Conservation (phyloP, 768 basidiomycete genomes). For the Termitomyces eurrhizus region DNA sequence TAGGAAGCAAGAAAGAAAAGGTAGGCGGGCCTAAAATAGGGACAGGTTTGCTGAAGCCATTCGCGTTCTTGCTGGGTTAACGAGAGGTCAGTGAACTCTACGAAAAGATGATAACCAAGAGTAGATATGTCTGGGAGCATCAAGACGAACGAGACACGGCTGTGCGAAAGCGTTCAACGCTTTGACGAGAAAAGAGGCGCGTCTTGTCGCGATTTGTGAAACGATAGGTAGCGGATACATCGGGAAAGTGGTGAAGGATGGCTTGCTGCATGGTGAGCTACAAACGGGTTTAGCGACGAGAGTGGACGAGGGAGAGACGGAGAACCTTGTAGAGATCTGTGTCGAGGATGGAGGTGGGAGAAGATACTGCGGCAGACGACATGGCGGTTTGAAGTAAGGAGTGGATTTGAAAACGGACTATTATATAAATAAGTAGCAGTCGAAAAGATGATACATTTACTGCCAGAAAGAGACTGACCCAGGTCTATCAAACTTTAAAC, state of each 20-base stretch:
- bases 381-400: conserved; percentile 23
- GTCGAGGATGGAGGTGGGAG: conserved; percentile 69
- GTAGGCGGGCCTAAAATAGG: conserved; percentile 70
- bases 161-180: conserved; percentile 55
- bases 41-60: conserved; percentile 68
- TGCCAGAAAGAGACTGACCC: too few species aligned
- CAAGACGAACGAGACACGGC: conserved; percentile 50
- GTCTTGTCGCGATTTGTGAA: conserved; percentile 76
- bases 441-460: neutral
- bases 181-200: conserved; percentile 61
- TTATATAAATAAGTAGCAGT: neutral
- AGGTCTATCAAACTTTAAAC: conserved; percentile 7
- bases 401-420: neutral
- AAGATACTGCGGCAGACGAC: conserved; percentile 30
- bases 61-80: conserved; percentile 57
- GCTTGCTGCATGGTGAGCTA: conserved; percentile 97
- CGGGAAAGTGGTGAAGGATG: conserved; percentile 72
- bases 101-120: neutral
- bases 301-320: neutral
- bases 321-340: conserved; percentile 91
- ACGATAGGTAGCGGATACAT: conserved; percentile 62
- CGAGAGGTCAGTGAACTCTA: conserved; percentile 66
- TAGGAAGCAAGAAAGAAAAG: conserved; percentile 71
- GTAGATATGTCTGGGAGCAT: neutral
- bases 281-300: conserved; percentile 8